These are phyloP conservation scores for Naganishia vishniacii DNA, from an alignment of 768 basidiomycete genomes.

Conservation along the genomic window DNA sequence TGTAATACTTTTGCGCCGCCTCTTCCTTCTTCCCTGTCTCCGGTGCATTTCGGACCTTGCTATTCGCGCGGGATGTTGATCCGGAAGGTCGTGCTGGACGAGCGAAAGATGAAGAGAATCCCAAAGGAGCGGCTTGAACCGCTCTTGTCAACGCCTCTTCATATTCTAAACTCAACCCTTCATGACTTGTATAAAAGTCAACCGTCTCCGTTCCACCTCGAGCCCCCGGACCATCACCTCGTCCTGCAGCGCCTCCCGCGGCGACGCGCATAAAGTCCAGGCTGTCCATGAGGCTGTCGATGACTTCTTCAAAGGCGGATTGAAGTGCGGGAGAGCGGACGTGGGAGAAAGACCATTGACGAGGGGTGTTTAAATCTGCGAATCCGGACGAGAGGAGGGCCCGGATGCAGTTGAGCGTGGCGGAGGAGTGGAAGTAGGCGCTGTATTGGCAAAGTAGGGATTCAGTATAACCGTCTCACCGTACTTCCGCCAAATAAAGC, in stretches of 20 bases:
- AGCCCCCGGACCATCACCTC: constrained; percentile 37
- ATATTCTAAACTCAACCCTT: constrained; percentile 85
- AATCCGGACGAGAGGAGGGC: constrained; percentile 85
- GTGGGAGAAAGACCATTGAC: constrained; percentile 85
- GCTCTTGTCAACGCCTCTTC: constrained; percentile 81
- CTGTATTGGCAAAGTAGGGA: too few relatives aligned
- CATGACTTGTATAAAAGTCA: constrained; percentile 91
- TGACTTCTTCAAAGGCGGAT: constrained; percentile 74
- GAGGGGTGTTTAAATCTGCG: constrained; percentile 82
- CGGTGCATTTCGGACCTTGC: constrained; percentile 30
- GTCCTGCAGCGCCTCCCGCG: constrained; percentile 58
- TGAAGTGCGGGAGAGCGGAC: constrained; percentile 72
- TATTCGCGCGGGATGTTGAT: constrained; percentile 29
- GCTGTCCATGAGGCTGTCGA: constrained; percentile 77
- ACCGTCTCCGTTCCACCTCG: constrained; percentile 78
- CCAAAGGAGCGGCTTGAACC: constrained; percentile 51
- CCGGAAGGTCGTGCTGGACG: constrained; percentile 17
- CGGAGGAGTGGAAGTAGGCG: constrained; percentile 91
- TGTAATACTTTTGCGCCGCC: constrained; percentile 60
- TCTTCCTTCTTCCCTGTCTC: not conserved
- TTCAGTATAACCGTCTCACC: too few relatives aligned
- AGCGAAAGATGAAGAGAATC: constrained; percentile 32
- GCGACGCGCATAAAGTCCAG: constrained; percentile 89
- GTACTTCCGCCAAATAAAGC: not conserved
- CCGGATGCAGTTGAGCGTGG: constrained; percentile 88